Conservation (phyloP, 78 protist genomes). For the Dictyostelium intermedium region DNA sequence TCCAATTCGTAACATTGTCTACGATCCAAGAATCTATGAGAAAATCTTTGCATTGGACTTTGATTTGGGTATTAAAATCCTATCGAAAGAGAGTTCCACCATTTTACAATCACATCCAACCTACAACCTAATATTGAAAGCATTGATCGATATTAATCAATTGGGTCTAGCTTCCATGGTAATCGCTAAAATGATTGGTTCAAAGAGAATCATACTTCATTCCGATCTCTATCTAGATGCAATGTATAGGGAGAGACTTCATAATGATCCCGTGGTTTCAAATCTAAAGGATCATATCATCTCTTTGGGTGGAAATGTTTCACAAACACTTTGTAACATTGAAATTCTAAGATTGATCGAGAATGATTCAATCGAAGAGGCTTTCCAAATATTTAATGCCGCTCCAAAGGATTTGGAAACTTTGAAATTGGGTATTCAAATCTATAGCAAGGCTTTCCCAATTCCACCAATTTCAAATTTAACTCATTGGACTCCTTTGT, state of each 20-base stretch:
- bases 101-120: neutral
- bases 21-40: neutral
- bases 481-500: neutral
- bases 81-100: neutral
- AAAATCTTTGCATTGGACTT: neutral
- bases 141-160: neutral
- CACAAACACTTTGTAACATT: neutral
- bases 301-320: neutral
- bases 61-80: neutral
- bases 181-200: neutral
- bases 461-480: conserved; percentile 25
- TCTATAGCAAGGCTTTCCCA: neutral
- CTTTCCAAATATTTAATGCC: neutral
- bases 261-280: neutral
- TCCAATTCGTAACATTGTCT: neutral
- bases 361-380: neutral
- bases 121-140: neutral
- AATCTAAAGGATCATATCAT: neutral
- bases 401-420: neutral
- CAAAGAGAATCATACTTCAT: neutral
- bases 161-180: neutral
- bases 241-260: neutral
- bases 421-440: neutral
- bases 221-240: neutral
- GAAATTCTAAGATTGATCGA: neutral